A percentile compares a stretch with the other conserved stretches of the same genome.
Conservation (phyloP, 805 yeast species). For the Candida pini region DNA sequence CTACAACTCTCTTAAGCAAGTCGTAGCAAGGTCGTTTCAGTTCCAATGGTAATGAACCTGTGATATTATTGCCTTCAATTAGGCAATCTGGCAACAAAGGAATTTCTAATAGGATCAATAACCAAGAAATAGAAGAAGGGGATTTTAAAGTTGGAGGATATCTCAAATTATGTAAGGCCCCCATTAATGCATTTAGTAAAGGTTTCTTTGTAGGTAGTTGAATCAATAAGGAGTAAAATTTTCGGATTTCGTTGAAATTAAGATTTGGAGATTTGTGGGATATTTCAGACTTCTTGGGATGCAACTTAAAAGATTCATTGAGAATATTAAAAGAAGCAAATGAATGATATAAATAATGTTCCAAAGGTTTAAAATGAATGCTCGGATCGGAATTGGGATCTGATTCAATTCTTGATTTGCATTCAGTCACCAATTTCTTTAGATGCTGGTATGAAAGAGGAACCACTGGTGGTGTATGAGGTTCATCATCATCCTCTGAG, state of each 20-base stretch:
- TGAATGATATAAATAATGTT: slow-evolving; percentile 36
- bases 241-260: slow-evolving; percentile 40
- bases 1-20: slow-evolving; percentile 61
- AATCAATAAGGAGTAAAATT: slow-evolving; percentile 40
- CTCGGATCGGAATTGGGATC: too few relatives aligned
- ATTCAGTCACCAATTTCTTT: slow-evolving; percentile 29
- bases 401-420: slow-evolving; percentile 22
- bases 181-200: slow-evolving; percentile 45
- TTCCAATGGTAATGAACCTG: slow-evolving; percentile 34
- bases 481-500: background rate
- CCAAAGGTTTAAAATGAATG: slow-evolving; percentile 50
- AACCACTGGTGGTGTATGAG: slow-evolving; percentile 2
- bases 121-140: slow-evolving; percentile 47
- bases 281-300: slow-evolving; percentile 16
- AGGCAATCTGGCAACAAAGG: slow-evolving; percentile 55
- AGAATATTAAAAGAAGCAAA: slow-evolving; percentile 45
- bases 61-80: slow-evolving; percentile 21
- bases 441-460: slow-evolving; percentile 29
- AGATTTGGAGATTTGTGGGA: slow-evolving; percentile 43
- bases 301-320: slow-evolving; percentile 49
- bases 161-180: slow-evolving; percentile 47
- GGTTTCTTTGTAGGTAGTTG: slow-evolving; percentile 60
- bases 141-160: slow-evolving; percentile 39
- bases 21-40: slow-evolving; percentile 59
- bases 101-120: slow-evolving; percentile 61